A percentile compares a stretch with the other conserved stretches of the same genome.
phyloP scores from a whole-genome alignment of 768 basidiomycete genomes.

The Phanerodontia chrysosporium region DNA sequence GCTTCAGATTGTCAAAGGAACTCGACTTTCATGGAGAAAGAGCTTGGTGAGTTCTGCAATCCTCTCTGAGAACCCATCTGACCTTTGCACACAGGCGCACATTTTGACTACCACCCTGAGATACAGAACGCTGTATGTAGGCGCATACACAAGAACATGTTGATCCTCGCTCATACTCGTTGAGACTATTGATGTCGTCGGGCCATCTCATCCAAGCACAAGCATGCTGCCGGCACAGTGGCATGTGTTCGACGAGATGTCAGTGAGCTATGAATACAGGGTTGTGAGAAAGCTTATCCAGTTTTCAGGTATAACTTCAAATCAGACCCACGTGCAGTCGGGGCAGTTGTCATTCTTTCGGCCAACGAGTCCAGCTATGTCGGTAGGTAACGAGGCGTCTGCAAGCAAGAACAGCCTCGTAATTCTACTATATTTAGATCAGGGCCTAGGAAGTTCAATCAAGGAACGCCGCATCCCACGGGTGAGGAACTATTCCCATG shows the following conservation, averaged over 20 bases:
- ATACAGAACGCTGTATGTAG: conserved; percentile 37
- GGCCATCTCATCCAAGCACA: conserved; percentile 41
- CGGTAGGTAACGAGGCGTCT: conserved; percentile 1
- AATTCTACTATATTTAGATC: conserved; percentile 33
- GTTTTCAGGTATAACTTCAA: conserved; percentile 39
- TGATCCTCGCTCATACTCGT: neutral
- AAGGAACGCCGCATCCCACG: conserved; percentile 75
- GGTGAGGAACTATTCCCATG: conserved; percentile 37
- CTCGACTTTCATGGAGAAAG: conserved; percentile 36
- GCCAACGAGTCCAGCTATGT: conserved; percentile 45
- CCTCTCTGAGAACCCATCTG: neutral
- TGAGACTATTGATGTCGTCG: conserved; percentile 36
- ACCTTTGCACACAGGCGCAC: conserved; percentile 27
- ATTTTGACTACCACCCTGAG: conserved; percentile 45
- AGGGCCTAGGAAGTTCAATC: conserved; percentile 48
- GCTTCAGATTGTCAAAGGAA: conserved; percentile 40
- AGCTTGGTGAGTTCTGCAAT: conserved; percentile 29
- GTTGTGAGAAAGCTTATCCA: neutral
- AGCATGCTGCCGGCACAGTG: conserved; percentile 31
- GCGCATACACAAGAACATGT: neutral
- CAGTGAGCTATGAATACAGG: conserved; percentile 8
- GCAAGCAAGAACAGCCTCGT: neutral
- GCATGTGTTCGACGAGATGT: conserved; percentile 36
- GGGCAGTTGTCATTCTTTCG: conserved; percentile 41
- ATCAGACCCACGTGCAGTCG: conserved; percentile 40